These are phyloP conservation scores for Xenoacremonium recifei DNA, from an alignment of 2,329 filamentous ascomycete genomes.

Conservation along the genomic window DNA sequence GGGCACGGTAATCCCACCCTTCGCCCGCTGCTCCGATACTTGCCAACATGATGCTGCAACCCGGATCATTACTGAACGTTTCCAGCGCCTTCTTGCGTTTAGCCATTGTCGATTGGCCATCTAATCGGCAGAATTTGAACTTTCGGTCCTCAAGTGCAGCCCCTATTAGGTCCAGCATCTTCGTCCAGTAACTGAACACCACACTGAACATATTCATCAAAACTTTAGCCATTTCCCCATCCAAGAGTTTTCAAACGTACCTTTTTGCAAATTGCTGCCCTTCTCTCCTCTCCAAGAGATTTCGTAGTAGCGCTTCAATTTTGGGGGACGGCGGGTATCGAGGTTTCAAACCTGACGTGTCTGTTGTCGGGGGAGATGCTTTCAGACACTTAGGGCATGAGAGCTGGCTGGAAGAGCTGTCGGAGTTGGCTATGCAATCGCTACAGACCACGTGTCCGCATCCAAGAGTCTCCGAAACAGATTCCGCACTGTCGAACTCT, in stretches of 20 bases:
- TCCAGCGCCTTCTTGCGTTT: conserved; percentile 9
- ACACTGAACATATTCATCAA: conserved; percentile 1
- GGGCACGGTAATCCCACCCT: conserved; percentile 19
- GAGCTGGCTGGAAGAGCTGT: background rate
- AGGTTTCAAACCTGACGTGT: background rate
- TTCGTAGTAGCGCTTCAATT: background rate
- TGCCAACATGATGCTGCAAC: conserved; percentile 28
- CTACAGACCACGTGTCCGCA: background rate
- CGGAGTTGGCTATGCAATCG: background rate
- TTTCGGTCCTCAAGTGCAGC: conserved; percentile 7
- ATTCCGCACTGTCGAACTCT: background rate
- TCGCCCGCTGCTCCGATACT: conserved; percentile 30
- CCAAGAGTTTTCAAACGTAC: no score
- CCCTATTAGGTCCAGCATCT: conserved; percentile 28
- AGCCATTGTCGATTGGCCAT: conserved; percentile 18
- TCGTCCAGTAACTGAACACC: conserved; percentile 7
- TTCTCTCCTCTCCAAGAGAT: background rate
- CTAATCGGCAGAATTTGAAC: conserved; percentile 22
- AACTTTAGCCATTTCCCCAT: no score
- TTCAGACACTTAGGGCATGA: background rate
- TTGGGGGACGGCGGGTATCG: background rate
- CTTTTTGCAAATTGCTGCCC: background rate
- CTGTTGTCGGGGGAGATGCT: background rate
- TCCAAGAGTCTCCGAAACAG: background rate
- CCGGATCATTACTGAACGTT: conserved; percentile 11